Evolutionary conservation across 73 alveolate genomes (phyloP).

Genomic region (Blepharisma japonicum): DNA sequence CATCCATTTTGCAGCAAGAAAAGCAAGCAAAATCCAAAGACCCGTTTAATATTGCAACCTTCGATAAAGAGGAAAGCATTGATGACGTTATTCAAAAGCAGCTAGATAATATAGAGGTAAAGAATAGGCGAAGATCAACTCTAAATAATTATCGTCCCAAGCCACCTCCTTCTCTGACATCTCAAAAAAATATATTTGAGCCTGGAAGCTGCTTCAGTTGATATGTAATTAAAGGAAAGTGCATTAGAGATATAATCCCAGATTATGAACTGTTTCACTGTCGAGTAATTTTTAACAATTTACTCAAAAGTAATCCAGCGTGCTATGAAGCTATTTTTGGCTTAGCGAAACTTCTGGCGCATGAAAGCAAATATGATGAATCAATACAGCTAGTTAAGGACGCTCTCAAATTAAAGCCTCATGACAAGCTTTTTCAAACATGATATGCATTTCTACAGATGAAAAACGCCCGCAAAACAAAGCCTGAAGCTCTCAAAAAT

Average conservation of each 20-base stretch:
- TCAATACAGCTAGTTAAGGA: background rate
- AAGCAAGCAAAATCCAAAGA: no score
- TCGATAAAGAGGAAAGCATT: no score
- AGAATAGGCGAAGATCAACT: no score
- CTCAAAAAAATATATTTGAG: no score
- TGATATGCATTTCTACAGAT: background rate
- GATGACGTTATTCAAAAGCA: no score
- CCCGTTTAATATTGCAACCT: no score
- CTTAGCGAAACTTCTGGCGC: background rate
- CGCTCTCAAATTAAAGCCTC: background rate
- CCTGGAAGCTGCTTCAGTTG: no score
- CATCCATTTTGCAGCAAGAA: no score
- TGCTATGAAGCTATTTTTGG: conserved; percentile 2
- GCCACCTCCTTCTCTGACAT: no score
- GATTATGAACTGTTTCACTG: conserved; percentile 9
- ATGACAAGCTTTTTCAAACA: background rate
- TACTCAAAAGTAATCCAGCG: no score
- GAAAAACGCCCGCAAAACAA: background rate
- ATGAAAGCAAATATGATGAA: background rate
- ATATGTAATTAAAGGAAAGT: background rate
- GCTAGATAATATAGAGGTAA: no score
- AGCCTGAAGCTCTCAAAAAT: background rate
- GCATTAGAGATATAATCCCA: background rate
- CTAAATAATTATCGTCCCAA: no score
- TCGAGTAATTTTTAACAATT: background rate